Evolutionary conservation across 495 filamentous ascomycete genomes (phyloP), one percentile per base, ranked within the genome.

Genomic region (Aspergillus asperescens): DNA sequence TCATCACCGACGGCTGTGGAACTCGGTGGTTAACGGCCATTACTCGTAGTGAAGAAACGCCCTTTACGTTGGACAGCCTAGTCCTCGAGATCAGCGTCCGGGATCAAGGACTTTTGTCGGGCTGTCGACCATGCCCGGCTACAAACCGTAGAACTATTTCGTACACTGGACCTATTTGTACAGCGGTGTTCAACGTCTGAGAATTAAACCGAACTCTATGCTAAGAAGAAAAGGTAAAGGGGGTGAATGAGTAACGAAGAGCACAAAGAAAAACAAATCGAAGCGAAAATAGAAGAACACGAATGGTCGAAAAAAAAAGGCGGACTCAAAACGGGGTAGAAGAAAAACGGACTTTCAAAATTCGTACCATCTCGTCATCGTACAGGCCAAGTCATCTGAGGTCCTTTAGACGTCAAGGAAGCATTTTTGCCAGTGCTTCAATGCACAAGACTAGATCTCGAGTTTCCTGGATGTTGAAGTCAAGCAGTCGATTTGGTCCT

Each of bases 301-400:
- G 13, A 50, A 55, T 20, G 12, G 22, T 13, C 31, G 28, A 44
- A 52, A 37, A 25, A 34, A 51, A 48, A 45, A 22, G 15, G 40
- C 4, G n/a, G n/a, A n/a, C n/a, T n/a, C n/a, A n/a, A n/a, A n/a
- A n/a, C n/a, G n/a, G n/a, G n/a, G n/a, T 15, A 35, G 20, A 37
- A 39, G 16, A 48, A 27, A 38, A 45, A 44, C n/a, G 39, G 18
- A 41, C 23, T 16, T 46, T 27, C 25, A 48, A 47, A 54, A 47
- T 47, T 52, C 55, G 46, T 52, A 47, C 50, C 51, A 55, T 54
- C 55, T 52, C 22, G 32, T 52, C 59, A 62, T 62, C 59, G 55
- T 62, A 62, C 59, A 62, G 15, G 24, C 34, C 32, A 46, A 41
- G 43, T 24, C 31, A 35, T 35, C 32, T 4, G n/a, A 35, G 32